A percentile compares a stretch with the other conserved stretches of the same genome.
These are phyloP conservation scores for Sordariomycetes sp. DNA, from an alignment of 2,329 filamentous ascomycete species.

Conservation along the genomic window DNA sequence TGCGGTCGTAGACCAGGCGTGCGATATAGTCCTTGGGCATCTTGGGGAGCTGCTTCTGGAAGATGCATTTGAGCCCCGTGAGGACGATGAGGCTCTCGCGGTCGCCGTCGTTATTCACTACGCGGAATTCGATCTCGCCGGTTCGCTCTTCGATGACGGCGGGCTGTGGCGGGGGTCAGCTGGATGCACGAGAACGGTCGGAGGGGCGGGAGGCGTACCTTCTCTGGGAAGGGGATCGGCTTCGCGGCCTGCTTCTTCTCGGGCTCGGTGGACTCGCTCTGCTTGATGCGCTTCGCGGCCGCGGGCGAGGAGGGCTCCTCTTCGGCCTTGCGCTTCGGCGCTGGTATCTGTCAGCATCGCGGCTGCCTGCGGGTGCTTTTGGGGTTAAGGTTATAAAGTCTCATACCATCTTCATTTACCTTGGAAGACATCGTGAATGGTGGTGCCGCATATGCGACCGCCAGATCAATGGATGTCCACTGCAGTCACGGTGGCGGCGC, in stretches of 20 bases:
- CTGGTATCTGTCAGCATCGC: conserved; percentile 16
- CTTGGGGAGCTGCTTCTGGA: conserved; percentile 95
- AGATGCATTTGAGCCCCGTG: conserved; percentile 92
- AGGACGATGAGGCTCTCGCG: conserved; percentile 87
- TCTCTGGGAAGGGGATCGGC: conserved; percentile 80
- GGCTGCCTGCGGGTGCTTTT: not conserved
- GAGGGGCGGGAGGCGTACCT: conserved; percentile 36
- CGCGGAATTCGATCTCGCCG: conserved; percentile 91
- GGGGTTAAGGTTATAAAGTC: not conserved
- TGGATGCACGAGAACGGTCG: not conserved
- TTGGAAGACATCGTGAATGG: conserved; percentile 1
- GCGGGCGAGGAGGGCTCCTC: conserved; percentile 53
- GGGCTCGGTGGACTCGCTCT: conserved; percentile 30
- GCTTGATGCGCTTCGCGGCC: conserved; percentile 55
- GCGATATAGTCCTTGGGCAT: conserved; percentile 99
- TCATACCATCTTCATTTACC: conserved; percentile 2
- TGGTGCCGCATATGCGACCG: not conserved
- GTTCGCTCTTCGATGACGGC: conserved; percentile 89
- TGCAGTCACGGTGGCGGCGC: not conserved
- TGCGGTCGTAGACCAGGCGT: conserved; percentile 91
- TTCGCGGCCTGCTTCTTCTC: conserved; percentile 44
- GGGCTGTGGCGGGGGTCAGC: conserved; percentile 35
- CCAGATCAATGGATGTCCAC: not conserved
- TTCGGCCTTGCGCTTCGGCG: conserved; percentile 62
- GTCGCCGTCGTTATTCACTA: conserved; percentile 91